Conservation (phyloP, 176 grass and related monocot genomes). For the Phragmites australis region DNA sequence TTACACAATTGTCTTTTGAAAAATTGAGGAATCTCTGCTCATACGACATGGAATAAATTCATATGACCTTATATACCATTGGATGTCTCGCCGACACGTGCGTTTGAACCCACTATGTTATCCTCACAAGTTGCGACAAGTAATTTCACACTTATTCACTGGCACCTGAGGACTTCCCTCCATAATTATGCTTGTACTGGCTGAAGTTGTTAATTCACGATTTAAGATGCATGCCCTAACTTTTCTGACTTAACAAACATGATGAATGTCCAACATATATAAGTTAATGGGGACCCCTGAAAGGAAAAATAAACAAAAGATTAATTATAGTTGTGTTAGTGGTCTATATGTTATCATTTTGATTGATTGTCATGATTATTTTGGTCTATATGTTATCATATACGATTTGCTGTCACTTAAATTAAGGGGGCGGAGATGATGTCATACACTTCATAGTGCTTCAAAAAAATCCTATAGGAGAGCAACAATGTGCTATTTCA, state of each 20-base stretch:
- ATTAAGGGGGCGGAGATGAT: not conserved
- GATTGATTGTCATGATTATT: conserved; percentile 11
- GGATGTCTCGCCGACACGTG: not conserved
- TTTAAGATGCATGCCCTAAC: conserved; percentile 2
- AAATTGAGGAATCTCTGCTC: not conserved
- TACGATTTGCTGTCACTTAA: not conserved
- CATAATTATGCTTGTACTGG: not conserved
- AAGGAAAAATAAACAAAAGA: conserved; percentile 3
- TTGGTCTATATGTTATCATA: not conserved
- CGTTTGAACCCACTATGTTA: not conserved
- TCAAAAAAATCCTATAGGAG: not conserved
- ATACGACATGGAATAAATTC: not conserved
- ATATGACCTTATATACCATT: not conserved
- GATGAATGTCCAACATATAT: not conserved
- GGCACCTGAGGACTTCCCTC: not conserved
- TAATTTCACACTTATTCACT: not conserved
- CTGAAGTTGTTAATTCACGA: not conserved
- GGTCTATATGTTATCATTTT: conserved; percentile 5
- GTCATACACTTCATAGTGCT: not conserved
- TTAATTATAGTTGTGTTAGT: conserved; percentile 10
- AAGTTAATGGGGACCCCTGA: conserved; percentile 23
- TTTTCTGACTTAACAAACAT: conserved; percentile 3
- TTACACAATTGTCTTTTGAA: not conserved
- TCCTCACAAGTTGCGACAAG: not conserved
- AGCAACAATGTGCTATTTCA: not conserved